Evolutionary conservation across 2,329 filamentous ascomycete species (phyloP), one percentile per base, ranked within the genome.

Genomic region (Chrysoporthe deuterocubensis): DNA sequence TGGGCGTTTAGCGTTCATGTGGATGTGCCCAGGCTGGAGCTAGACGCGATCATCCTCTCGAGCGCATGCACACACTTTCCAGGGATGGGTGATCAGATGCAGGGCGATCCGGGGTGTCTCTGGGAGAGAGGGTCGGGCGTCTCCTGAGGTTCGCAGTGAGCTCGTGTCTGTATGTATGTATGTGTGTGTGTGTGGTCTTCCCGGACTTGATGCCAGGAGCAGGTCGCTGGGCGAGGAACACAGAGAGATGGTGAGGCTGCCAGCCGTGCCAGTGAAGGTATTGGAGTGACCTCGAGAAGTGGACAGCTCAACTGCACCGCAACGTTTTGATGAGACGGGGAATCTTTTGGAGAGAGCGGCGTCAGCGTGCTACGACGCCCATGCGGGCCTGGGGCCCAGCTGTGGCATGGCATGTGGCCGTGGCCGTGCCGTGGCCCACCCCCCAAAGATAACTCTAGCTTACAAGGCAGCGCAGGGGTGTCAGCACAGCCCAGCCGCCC

Each of bases 21-120:
- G 66, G 62, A 56, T 40, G 59, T 70, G 66, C 66, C 68, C 59
- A 65, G 68, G 50, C 66, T 70, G 68, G 66, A 68, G 66, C 66
- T 70, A 60, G 62, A 68, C 61, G 62, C 63, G 60, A 57, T 68
- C 68, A 68, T 68, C 57, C 61, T 69, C 56, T 32, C 66, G 63
- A 62, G 46, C 61, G 65, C 66, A 57, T 64, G 48, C 40, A 44
- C 59, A 62, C n/a, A 13, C 57, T 14, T 43, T 60, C 37, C 40
- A 44, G 57, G 40, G 57, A 44, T 61, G 59, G 58, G n/a, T 56
- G 62, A 57, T 64, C 67, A 52, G 58, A 62, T 68, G 67, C 67
- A 66, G 57, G 64, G 63, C 67, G 50, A 68, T 61, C 67, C 62
- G 67, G 67, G 57, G 37, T 26, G 40, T 57, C 34, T 18, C 32